Conservation (phyloP, 192 early-diverging fungal species). For the Helicostylum pulchrum region DNA sequence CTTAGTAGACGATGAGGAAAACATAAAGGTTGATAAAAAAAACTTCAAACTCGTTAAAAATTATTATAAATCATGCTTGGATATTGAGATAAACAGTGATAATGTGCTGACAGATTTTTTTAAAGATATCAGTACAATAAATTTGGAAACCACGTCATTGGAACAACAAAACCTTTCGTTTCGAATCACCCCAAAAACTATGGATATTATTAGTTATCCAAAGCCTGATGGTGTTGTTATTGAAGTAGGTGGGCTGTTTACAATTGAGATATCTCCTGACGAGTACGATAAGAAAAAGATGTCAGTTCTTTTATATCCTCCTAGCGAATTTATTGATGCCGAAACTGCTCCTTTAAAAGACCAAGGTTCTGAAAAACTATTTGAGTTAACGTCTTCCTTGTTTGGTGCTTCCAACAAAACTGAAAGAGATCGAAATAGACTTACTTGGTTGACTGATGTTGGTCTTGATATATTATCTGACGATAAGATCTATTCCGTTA, state of each 20-base stretch:
- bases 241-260: slow-evolving; percentile 2
- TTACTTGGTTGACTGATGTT: neutral
- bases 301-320: neutral
- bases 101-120: neutral
- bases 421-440: neutral
- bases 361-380: neutral
- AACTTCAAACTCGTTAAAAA: slow-evolving; percentile 55
- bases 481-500: slow-evolving; percentile 20
- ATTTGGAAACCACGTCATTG: neutral
- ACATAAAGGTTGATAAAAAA: slow-evolving; percentile 36
- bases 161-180: neutral
- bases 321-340: neutral
- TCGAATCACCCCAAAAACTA: slow-evolving; percentile 2
- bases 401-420: neutral
- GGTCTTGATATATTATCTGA: neutral
- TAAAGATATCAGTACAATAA: neutral
- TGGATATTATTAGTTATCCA: slow-evolving; percentile 2
- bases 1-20: neutral
- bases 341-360: neutral
- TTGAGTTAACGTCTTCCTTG: slow-evolving; percentile 1
- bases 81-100: slow-evolving; percentile 14
- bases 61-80: slow-evolving; percentile 56
- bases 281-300: neutral
- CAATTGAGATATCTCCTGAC: neutral
- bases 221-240: neutral